phyloP scores from a whole-genome alignment of 2,329 filamentous ascomycete genomes.

The Fusarium fracticaudum region DNA sequence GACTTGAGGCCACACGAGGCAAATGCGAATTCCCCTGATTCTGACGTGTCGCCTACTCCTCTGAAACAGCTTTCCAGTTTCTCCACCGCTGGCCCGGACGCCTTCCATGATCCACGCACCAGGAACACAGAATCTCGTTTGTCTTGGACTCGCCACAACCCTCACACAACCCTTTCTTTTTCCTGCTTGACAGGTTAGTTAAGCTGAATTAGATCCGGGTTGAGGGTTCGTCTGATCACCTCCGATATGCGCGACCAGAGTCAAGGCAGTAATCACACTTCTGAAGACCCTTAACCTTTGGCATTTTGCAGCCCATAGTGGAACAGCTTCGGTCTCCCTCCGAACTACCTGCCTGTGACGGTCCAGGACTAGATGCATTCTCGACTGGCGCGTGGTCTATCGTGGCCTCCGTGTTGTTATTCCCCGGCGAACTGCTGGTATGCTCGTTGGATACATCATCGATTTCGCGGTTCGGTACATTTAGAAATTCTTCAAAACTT shows the following conservation, averaged over 20 bases:
- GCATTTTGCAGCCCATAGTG: too few relatives aligned
- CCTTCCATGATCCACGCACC: too few relatives aligned
- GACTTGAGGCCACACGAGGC: background rate
- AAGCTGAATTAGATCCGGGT: rapidly evolving
- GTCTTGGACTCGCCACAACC: too few relatives aligned
- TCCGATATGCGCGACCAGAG: too few relatives aligned
- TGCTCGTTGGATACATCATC: background rate
- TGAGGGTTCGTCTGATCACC: background rate
- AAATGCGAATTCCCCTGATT: background rate
- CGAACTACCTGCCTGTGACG: background rate
- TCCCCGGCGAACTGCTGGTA: rapidly evolving
- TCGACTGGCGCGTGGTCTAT: too few relatives aligned
- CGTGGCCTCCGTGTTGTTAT: background rate
- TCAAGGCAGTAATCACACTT: too few relatives aligned
- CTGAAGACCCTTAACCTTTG: too few relatives aligned
- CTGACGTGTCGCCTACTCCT: background rate
- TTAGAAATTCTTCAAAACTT: too few relatives aligned
- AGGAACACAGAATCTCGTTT: too few relatives aligned
- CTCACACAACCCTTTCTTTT: background rate
- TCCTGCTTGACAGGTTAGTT: background rate
- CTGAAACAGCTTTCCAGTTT: background rate
- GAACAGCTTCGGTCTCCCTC: too few relatives aligned
- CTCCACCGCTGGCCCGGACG: too few relatives aligned
- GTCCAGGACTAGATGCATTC: rapidly evolving
- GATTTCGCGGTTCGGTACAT: too few relatives aligned